Evolutionary conservation across 805 yeast genomes (phyloP).

Genomic region (Naumovozyma castellii): DNA sequence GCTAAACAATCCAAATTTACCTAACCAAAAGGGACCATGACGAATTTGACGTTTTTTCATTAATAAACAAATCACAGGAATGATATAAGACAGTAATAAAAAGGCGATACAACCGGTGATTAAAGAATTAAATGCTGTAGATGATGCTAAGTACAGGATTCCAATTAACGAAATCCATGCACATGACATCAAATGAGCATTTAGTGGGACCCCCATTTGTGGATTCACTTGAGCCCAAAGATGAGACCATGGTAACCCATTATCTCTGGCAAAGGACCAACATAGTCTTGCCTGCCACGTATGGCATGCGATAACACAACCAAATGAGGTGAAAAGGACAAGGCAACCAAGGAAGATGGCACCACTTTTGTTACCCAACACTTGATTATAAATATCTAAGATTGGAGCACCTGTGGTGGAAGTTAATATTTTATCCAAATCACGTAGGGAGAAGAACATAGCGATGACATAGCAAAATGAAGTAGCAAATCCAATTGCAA

Average conservation of each 20-base stretch:
- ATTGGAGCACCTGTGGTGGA: slow-evolving; percentile 57
- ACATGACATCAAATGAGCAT: slow-evolving; percentile 53
- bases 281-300: slow-evolving; percentile 65
- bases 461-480: slow-evolving; percentile 45
- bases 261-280: slow-evolving; percentile 67
- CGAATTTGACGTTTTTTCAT: slow-evolving; percentile 33
- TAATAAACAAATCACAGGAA: slow-evolving; percentile 46
- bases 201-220: slow-evolving; percentile 47
- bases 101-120: slow-evolving; percentile 56
- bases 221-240: slow-evolving; percentile 45
- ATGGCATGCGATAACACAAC: slow-evolving; percentile 55
- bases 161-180: slow-evolving; percentile 46
- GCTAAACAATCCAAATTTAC: slow-evolving; percentile 41
- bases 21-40: slow-evolving; percentile 64
- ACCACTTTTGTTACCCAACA: slow-evolving; percentile 44
- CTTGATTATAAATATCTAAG: slow-evolving; percentile 55
- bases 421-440: slow-evolving; percentile 39
- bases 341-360: slow-evolving; percentile 46
- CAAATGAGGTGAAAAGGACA: slow-evolving; percentile 48
- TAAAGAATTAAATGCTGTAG: slow-evolving; percentile 59
- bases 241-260: slow-evolving; percentile 52
- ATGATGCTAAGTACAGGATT: slow-evolving; percentile 52
- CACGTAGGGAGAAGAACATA: slow-evolving; percentile 53
- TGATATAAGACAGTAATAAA: slow-evolving; percentile 46
- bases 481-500: slow-evolving; percentile 60